Percentiles rank a stretch among this genome's conserved stretches.
Evolutionary conservation across 2,329 filamentous ascomycete genomes (phyloP).

Genomic region (Scytalidium lignicola): DNA sequence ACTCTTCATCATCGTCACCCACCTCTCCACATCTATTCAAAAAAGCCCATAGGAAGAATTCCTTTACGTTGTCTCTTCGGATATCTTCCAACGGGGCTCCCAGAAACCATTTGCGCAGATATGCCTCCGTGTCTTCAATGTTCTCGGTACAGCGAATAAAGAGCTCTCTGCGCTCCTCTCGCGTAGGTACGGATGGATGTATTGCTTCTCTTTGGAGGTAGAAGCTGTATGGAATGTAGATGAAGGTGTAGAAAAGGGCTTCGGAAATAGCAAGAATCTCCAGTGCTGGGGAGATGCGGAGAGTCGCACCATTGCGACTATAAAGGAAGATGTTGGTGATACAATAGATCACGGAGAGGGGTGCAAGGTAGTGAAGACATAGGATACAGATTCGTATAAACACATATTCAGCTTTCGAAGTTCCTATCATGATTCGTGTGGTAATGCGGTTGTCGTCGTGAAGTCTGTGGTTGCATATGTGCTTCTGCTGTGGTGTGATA

Average conservation of each 20-base stretch:
- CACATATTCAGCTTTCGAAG: slow-evolving; percentile 23
- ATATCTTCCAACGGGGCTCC: slow-evolving; percentile 47
- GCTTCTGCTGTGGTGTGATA: too few relatives aligned
- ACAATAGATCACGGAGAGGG: slow-evolving; percentile 42
- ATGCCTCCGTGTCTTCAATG: slow-evolving; percentile 47
- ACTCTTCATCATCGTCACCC: slow-evolving; percentile 43
- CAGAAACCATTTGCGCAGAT: slow-evolving; percentile 53
- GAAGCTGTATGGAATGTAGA: slow-evolving; percentile 47
- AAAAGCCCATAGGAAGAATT: slow-evolving; percentile 58
- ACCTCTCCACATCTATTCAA: slow-evolving; percentile 41
- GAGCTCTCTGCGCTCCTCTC: slow-evolving; percentile 41
- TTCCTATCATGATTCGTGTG: slow-evolving; percentile 27
- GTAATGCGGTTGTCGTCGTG: background rate
- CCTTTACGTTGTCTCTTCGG: slow-evolving; percentile 52
- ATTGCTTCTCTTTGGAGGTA: slow-evolving; percentile 45
- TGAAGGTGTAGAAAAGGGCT: slow-evolving; percentile 45
- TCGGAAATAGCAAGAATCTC: slow-evolving; percentile 44
- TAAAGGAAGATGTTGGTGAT: slow-evolving; percentile 28
- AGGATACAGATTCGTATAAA: slow-evolving; percentile 43
- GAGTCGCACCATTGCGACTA: slow-evolving; percentile 23
- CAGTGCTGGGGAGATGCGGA: slow-evolving; percentile 22
- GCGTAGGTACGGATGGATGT: slow-evolving; percentile 40
- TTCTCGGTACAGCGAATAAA: slow-evolving; percentile 46
- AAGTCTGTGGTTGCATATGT: too few relatives aligned
- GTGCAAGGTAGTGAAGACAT: slow-evolving; percentile 42